Percentiles rank a stretch among this genome's conserved stretches.
These are phyloP conservation scores for Heterobasidion annosum DNA, from an alignment of 1,284 basidiomycete species.

Conservation along the genomic window DNA sequence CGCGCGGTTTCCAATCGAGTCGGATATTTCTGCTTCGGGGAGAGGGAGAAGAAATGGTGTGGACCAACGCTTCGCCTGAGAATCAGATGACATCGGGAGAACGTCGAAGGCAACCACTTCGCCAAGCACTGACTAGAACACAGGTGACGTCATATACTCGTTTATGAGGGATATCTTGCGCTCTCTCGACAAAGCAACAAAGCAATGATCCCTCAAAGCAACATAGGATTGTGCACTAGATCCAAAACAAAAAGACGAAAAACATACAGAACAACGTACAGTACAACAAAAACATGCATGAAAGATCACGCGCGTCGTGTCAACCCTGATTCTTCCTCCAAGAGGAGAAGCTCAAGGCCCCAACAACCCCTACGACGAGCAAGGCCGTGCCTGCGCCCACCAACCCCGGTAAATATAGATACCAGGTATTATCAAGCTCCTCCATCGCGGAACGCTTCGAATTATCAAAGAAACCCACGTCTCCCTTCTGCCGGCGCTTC, in stretches of 20 bases:
- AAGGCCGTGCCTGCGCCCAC: conserved; percentile 73
- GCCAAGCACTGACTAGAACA: no score
- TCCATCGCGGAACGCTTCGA: conserved; percentile 20
- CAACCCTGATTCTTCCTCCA: conserved; percentile 45
- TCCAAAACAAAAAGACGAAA: neutral
- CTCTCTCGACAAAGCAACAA: no score
- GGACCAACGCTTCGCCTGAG: conserved; percentile 16
- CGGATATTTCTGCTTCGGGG: conserved; percentile 4
- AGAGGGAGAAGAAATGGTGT: conserved; percentile 25
- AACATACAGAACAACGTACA: neutral
- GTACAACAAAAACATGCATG: neutral
- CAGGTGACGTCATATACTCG: no score
- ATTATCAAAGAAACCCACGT: conserved; percentile 19
- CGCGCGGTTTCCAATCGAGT: conserved; percentile 30
- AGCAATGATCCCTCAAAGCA: neutral
- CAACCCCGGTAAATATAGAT: conserved; percentile 63
- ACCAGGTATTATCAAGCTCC: conserved; percentile 65
- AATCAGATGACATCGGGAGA: no score
- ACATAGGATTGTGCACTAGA: neutral
- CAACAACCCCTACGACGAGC: conserved; percentile 67
- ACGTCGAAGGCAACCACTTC: no score
- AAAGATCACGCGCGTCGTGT: neutral
- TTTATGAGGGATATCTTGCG: no score
- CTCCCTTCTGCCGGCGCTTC: conserved; percentile 18
- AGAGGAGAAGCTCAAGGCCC: conserved; percentile 65